Evolutionary conservation across 2,329 filamentous ascomycete species (phyloP), one percentile per base, ranked within the genome.

Genomic region (Hymenoscyphus occultus): DNA sequence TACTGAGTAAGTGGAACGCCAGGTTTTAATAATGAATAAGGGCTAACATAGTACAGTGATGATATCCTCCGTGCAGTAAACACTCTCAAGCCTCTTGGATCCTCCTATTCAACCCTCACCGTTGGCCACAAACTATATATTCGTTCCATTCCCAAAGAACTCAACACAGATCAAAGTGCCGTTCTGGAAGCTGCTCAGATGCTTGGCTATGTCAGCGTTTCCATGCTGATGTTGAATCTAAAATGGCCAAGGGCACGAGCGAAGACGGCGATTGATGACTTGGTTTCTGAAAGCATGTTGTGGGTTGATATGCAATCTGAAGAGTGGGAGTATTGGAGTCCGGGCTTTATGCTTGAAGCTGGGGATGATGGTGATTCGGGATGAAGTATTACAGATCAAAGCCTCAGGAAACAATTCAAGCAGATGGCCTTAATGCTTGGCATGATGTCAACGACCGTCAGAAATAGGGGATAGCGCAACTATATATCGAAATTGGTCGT

Each of bases 251-350:
- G 86, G 56, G 90, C 93, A 5, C 84, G 95, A 69, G 91, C 92
- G n/a, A 85, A 90, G 75, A 97, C 95, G 0, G 93, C 94, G 1
- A 84, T 98, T 61, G 92, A 97, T 68, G 95, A 99, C 77, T 80
- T 99, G 40, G 83, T 98, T 61, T 88, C 89, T 0, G 92, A 96
- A 73, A 92, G 93, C 61, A 86, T 99, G 81, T 86, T 99, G 14
- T 99, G 95, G 95, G 87, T 98, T 5, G 95, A 99, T 77, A 87
- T 86, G 70, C 93, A 97, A 79, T 88, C 45, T 32, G 83, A 85
- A 9, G 94, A 98, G 79, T 93, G 89, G 77, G 93, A 98, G 78
- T 99, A 97, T 73, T 99, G 95, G 95, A 91, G 87, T 65, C 91
- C 91, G 0, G 87, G 89, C 0, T 91, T 90, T 67, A 91, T 93